phyloP scores from a whole-genome alignment of 192 early-diverging fungal species.

The Umbelopsis isabellina region DNA sequence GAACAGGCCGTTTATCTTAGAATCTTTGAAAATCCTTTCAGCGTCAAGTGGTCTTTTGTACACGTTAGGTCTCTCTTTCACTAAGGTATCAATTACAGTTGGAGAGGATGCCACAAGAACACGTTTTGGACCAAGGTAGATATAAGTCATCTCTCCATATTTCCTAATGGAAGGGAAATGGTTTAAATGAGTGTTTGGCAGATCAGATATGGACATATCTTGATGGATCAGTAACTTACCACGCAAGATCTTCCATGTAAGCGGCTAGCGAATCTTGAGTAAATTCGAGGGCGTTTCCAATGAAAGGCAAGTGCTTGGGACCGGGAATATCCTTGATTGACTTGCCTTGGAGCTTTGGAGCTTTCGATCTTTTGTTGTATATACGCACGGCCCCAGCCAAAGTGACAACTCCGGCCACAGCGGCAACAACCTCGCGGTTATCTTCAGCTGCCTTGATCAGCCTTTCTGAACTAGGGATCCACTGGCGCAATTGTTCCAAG shows the following conservation, averaged over 20 bases:
- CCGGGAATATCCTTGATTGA: not conserved
- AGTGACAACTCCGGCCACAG: not conserved
- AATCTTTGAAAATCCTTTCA: not conserved
- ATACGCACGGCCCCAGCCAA: not conserved
- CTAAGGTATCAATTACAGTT: not conserved
- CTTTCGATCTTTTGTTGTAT: not conserved
- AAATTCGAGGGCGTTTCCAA: slow-evolving; percentile 8
- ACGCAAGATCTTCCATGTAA: not conserved
- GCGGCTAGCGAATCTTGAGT: not conserved
- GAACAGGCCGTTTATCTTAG: not conserved
- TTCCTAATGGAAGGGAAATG: slow-evolving; percentile 3
- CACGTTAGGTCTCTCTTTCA: slow-evolving; percentile 12
- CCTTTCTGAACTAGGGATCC: slow-evolving; percentile 1
- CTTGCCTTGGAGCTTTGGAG: slow-evolving; percentile 15
- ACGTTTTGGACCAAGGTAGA: not conserved
- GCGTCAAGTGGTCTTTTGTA: not conserved
- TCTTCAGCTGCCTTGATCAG: slow-evolving; percentile 5
- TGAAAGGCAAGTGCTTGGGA: not conserved
- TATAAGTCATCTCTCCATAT: slow-evolving; percentile 5
- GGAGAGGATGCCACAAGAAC: slow-evolving; percentile 9
- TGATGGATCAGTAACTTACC: not conserved
- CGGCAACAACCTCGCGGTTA: slow-evolving; percentile 5
- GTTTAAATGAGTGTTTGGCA: not conserved
- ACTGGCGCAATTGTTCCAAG: not conserved
- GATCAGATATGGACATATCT: not conserved